Evolutionary conservation across 441 rosid species (phyloP).

Genomic region (Breynia disticha): DNA sequence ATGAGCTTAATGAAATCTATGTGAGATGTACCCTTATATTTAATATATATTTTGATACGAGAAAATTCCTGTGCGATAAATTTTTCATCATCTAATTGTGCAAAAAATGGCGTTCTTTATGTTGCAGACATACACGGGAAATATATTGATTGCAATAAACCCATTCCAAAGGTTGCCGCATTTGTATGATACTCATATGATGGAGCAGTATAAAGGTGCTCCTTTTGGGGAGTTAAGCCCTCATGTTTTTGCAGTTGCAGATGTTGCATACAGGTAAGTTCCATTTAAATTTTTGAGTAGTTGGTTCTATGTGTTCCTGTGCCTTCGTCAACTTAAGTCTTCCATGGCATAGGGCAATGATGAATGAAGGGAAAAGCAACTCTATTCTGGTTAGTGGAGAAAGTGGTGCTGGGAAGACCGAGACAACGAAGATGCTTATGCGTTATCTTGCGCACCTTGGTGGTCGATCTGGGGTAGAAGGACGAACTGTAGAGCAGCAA

Average conservation of each 20-base stretch:
- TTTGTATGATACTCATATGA: conserved; percentile 97
- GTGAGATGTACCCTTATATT: conserved; percentile 33
- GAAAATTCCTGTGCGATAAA: neutral
- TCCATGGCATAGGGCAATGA: conserved; percentile 70
- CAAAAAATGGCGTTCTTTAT: conserved; percentile 11
- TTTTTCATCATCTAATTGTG: conserved; percentile 5
- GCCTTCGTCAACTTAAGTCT: conserved; percentile 8
- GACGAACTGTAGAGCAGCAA: conserved; percentile 98
- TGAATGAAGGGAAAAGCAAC: conserved; percentile 92
- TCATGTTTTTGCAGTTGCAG: conserved; percentile 97
- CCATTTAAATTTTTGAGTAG: conserved; percentile 3
- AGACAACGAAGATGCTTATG: conserved; percentile 99
- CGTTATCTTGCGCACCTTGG: conserved; percentile 96
- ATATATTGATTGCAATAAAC: conserved; percentile 93
- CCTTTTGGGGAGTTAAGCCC: conserved; percentile 98
- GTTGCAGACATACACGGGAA: conserved; percentile 97
- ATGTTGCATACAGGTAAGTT: conserved; percentile 76
- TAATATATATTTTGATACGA: conserved; percentile 5
- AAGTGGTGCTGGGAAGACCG: conserved; percentile 99
- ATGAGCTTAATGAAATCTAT: conserved; percentile 94
- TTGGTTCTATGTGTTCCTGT: conserved; percentile 6
- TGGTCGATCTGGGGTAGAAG: conserved; percentile 97
- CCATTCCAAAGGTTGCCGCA: conserved; percentile 99
- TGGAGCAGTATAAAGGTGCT: conserved; percentile 99
- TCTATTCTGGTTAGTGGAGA: conserved; percentile 99